Percentiles rank a stretch among this genome's conserved stretches.
Evolutionary conservation across 805 yeast genomes (phyloP).

Genomic region (Teunomyces pallodes): DNA sequence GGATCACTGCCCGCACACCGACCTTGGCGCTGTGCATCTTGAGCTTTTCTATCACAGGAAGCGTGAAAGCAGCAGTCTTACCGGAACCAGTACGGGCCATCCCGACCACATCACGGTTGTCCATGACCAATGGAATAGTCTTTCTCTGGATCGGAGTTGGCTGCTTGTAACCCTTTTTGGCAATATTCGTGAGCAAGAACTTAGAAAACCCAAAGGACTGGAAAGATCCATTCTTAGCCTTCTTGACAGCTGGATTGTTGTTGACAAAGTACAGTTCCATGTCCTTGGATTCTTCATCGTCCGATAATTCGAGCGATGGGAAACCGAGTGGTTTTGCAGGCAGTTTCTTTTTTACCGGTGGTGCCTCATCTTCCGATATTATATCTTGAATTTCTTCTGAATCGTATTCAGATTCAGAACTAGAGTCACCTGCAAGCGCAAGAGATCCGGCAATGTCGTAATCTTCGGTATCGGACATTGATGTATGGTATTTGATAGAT

Average conservation of each 20-base stretch:
- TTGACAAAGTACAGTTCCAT: constrained; percentile 42
- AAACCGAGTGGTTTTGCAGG: constrained; percentile 30
- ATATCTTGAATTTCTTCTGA: constrained; percentile 52
- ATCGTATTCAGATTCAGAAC: constrained; percentile 21
- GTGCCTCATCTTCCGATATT: constrained; percentile 50
- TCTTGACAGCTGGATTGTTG: constrained; percentile 47
- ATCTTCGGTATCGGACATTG: constrained; percentile 42
- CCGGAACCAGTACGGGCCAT: constrained; percentile 99
- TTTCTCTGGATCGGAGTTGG: constrained; percentile 99
- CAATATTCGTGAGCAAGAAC: constrained; percentile 62
- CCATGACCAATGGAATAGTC: constrained; percentile 86
- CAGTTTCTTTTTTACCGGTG: constrained; percentile 25
- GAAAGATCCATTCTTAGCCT: constrained; percentile 77
- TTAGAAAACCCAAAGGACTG: constrained; percentile 87
- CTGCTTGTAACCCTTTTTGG: constrained; percentile 83
- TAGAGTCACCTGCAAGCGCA: constrained; percentile 41
- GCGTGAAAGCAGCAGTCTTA: constrained; percentile 93
- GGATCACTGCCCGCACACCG: constrained; percentile 83
- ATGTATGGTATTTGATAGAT: background rate
- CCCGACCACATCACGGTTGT: constrained; percentile 91
- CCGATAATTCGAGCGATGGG: constrained; percentile 49
- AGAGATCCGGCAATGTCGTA: constrained; percentile 64
- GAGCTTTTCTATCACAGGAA: constrained; percentile 85
- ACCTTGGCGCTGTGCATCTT: constrained; percentile 81
- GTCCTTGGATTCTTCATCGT: constrained; percentile 25